Evolutionary conservation across 176 grass and related monocot species (phyloP).

Genomic region (Hsuehochloa calcarea): DNA sequence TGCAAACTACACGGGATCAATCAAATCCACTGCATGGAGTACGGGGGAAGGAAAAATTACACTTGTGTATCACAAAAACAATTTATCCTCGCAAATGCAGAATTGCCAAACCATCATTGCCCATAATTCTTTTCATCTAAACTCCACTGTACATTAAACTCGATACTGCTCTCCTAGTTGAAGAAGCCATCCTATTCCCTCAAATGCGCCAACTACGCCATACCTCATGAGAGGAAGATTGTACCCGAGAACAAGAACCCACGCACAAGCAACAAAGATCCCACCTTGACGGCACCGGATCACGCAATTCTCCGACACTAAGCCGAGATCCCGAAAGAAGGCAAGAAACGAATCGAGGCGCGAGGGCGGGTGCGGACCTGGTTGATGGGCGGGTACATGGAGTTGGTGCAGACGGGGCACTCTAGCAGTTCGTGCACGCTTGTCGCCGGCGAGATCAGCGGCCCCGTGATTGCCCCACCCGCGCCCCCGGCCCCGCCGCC

Average conservation of each 20-base stretch:
- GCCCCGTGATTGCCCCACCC: background rate
- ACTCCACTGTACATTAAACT: background rate
- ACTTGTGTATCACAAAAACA: background rate
- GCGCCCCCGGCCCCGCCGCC: background rate
- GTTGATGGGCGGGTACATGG: slow-evolving; percentile 64
- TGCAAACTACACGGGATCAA: background rate
- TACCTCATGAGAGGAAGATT: background rate
- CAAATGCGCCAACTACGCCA: background rate
- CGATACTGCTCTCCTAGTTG: background rate
- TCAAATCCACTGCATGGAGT: background rate
- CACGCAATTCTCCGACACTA: background rate
- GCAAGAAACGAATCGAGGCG: slow-evolving; percentile 2
- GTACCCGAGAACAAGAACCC: background rate
- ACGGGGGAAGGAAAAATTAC: background rate
- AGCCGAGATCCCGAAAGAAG: background rate
- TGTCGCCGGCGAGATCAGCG: slow-evolving; percentile 65
- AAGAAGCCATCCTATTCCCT: background rate
- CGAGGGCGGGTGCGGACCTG: slow-evolving; percentile 53
- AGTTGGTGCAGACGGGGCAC: slow-evolving; percentile 65
- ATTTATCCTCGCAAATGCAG: background rate
- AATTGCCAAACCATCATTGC: background rate
- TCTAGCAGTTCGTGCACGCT: slow-evolving; percentile 65
- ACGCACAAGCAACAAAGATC: slow-evolving; percentile 25
- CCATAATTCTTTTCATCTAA: background rate
- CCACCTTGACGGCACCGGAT: background rate